Percentiles rank a stretch among this genome's conserved stretches.
Conservation (phyloP, 169 alveolate species). For the Amoebophrya sp. region DNA sequence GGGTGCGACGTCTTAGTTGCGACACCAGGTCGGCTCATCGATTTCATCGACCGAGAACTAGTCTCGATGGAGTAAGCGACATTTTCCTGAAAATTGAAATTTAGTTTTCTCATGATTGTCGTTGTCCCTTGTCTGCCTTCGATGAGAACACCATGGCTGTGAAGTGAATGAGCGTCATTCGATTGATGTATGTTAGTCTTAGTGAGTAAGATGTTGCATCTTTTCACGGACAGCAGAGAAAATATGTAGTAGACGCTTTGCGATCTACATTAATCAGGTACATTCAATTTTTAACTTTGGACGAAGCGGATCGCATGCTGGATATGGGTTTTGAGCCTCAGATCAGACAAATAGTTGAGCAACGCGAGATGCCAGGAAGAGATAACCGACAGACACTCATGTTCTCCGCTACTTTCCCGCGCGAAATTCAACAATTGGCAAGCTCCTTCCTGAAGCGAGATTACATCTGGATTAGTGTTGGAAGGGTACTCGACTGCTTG, state of each 20-base stretch:
- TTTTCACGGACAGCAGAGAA: neutral
- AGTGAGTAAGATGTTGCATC: neutral
- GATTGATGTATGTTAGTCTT: neutral
- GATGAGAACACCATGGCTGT: neutral
- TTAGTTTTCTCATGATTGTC: neutral
- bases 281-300: slow-evolving; percentile 68
- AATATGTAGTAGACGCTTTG: neutral
- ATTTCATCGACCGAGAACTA: slow-evolving; percentile 44
- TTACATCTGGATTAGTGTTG: slow-evolving; percentile 76
- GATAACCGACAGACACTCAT: slow-evolving; percentile 88
- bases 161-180: slow-evolving; percentile 34
- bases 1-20: neutral
- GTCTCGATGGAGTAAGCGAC: slow-evolving; percentile 30
- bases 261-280: neutral
- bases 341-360: slow-evolving; percentile 55
- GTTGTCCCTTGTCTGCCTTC: neutral
- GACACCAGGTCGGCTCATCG: slow-evolving; percentile 39
- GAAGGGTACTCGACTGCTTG: slow-evolving; percentile 50
- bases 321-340: slow-evolving; percentile 98
- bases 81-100: no score
- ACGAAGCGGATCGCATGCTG: slow-evolving; percentile 96
- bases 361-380: slow-evolving; percentile 52
- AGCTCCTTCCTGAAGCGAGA: slow-evolving; percentile 66
- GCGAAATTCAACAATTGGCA: slow-evolving; percentile 76
- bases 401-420: slow-evolving; percentile 85